Evolutionary conservation across 345 rosid genomes (phyloP).

Genomic region (Ricinus communis): DNA sequence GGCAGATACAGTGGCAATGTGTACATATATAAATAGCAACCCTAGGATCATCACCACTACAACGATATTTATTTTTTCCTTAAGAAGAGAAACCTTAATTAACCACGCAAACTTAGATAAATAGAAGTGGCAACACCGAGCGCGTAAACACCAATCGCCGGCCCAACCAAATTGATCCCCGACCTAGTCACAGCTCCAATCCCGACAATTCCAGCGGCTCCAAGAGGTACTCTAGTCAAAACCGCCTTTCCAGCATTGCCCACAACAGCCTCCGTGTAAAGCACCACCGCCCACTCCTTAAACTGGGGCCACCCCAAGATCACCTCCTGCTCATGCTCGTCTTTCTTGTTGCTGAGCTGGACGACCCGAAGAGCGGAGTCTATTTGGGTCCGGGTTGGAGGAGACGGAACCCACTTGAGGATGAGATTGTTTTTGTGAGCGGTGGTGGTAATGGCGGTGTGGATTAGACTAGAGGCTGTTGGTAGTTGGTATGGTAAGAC

Average conservation of each 20-base stretch:
- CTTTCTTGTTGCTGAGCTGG: neutral
- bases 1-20: too few relatives aligned
- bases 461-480: constrained; percentile 64
- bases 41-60: too few relatives aligned
- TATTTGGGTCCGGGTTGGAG: constrained; percentile 67
- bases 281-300: constrained; percentile 66
- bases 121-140: constrained; percentile 74
- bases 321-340: constrained; percentile 18
- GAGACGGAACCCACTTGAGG: constrained; percentile 60
- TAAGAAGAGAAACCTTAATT: too few relatives aligned
- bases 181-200: constrained; percentile 59
- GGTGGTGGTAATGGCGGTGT: constrained; percentile 41
- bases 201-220: constrained; percentile 71
- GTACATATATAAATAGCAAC: too few relatives aligned
- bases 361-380: constrained; percentile 61
- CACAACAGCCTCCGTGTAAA: constrained; percentile 54
- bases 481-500: constrained; percentile 74
- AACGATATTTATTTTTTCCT: too few relatives aligned
- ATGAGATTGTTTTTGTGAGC: constrained; percentile 37
- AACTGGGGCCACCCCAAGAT: constrained; percentile 42
- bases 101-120: constrained; percentile 61
- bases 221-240: constrained; percentile 60
- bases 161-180: constrained; percentile 49
- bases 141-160: constrained; percentile 72
- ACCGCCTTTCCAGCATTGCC: constrained; percentile 67